Evolutionary conservation across 148 eudicot genomes (phyloP), one percentile per base, ranked within the genome.

Genomic region (Camellia japonica): DNA sequence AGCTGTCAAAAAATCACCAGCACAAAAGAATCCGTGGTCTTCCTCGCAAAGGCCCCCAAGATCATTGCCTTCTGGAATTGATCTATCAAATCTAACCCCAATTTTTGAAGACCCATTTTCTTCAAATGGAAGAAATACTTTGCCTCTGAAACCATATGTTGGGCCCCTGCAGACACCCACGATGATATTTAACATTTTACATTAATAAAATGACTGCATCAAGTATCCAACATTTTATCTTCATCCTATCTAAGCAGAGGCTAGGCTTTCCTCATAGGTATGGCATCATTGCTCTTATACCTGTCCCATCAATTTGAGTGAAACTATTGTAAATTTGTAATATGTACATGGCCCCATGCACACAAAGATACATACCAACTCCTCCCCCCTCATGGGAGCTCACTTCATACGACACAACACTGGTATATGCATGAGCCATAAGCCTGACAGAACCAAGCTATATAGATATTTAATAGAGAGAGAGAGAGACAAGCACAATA

Each of bases 41-140:
- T 84, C 90, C 84, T 96, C 98, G 82, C 99, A 96, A 66, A 74
- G 85, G 76, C 97, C 98, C 20, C 99, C 98, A 78, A 96, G 94
- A 87, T 96, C 89, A 82, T 86, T 91, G 60, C 99, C 99, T 41
- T 89, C 95, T 66, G 92, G 94, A 80, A 96, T 83, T 44, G 93
- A 75, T 81, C 82, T 89, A 82, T 96, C 99, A 88, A 96, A 96
- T 87, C 97, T 88, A 60, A 96, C 98, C 68, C 99, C 99, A 67
- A 96, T 87, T 86, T 96, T 96, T 55, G 99, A 92, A 49, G 89
- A 84, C 68, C 86, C 87, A 68, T 96, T 96, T 75, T 91, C 98
- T 85, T 91, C 92, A 78, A 91, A 96, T 70, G 91, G 85, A 84
- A 96, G 93, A 44, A 92, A 84, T 71, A 96, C 98, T 87, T 96